phyloP scores from a whole-genome alignment of 257 asterid species.

The Solanum corneliomulleri region DNA sequence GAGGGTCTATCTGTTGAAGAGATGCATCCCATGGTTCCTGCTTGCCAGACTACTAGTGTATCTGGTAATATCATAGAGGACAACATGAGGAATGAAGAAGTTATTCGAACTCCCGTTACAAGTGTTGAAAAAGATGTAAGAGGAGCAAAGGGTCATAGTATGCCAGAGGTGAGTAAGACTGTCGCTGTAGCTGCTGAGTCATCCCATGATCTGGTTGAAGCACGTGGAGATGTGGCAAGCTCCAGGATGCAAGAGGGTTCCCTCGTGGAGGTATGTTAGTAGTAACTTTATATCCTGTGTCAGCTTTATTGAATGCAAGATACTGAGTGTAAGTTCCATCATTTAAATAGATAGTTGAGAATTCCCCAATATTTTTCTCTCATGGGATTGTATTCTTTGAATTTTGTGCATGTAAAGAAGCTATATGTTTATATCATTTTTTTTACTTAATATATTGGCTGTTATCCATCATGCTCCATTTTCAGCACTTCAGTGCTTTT shows the following conservation, averaged over 20 bases:
- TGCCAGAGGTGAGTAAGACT: conserved; percentile 20
- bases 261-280: conserved; percentile 64
- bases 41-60: conserved; percentile 6
- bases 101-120: conserved; percentile 14
- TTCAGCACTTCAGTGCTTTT: neutral
- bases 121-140: conserved; percentile 24
- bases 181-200: conserved; percentile 26
- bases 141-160: conserved; percentile 24
- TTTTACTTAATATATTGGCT: neutral
- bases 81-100: conserved; percentile 14
- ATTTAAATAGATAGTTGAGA: neutral
- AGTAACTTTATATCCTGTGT: neutral
- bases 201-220: conserved; percentile 7
- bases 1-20: conserved; percentile 31
- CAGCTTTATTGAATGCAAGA: neutral
- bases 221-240: conserved; percentile 8
- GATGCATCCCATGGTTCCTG: conserved; percentile 14
- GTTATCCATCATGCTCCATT: neutral
- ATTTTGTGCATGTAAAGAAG: neutral
- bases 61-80: conserved; percentile 13
- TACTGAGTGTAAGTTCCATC: neutral
- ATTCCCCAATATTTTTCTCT: neutral
- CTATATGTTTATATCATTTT: neutral
- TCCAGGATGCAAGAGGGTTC: conserved; percentile 52
- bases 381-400: neutral